Evolutionary conservation across 257 asterid species (phyloP).

Genomic region (Phtheirospermum japonicum): DNA sequence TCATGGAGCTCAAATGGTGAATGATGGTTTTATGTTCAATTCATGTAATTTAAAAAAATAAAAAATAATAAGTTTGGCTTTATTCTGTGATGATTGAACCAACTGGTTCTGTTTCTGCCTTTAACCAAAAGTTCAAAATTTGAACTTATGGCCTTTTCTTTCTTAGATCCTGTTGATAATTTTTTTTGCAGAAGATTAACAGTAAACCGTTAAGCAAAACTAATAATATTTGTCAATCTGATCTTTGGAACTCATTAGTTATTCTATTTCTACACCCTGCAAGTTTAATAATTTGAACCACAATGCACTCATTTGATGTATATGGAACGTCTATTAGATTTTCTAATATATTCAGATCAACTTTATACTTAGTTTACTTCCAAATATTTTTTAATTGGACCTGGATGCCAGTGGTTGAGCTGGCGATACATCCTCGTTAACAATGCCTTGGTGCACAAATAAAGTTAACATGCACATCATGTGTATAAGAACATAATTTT

Average conservation of each 20-base stretch:
- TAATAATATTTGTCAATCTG: neutral
- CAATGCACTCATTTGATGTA: neutral
- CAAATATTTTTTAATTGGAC: neutral
- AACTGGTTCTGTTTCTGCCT: conserved; percentile 12
- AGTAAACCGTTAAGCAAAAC: neutral
- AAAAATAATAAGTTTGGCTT: neutral
- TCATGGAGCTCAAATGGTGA: conserved; percentile 23
- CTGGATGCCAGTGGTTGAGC: neutral
- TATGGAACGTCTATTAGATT: neutral
- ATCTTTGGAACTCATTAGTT: neutral
- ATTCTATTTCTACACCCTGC: neutral
- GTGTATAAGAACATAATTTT: neutral
- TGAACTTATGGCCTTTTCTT: neutral
- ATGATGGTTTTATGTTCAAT: conserved; percentile 13
- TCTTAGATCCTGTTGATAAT: no score
- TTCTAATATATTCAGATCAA: neutral
- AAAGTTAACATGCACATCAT: neutral
- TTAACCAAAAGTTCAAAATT: neutral
- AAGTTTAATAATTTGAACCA: neutral
- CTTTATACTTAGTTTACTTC: neutral
- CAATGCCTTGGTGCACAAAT: neutral
- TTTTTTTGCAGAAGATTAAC: neutral
- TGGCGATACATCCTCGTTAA: neutral
- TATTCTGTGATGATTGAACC: neutral
- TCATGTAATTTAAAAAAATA: neutral